Base-by-base conservation (phyloP, 495 filamentous ascomycete genomes). In the Lentithecium fluviatile region DNA sequence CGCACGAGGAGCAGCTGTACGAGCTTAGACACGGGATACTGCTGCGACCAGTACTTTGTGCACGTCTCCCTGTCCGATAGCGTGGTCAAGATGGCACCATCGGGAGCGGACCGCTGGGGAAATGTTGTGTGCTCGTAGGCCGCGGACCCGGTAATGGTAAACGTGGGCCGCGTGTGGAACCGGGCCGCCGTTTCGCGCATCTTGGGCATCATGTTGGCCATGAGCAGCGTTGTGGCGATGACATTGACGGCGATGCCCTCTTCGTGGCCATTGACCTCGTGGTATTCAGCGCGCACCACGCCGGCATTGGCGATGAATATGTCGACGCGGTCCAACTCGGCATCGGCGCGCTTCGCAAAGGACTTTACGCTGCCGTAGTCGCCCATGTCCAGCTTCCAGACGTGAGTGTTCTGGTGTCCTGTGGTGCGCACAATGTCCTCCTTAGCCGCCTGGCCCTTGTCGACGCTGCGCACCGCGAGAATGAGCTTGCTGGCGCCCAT, bases 321-420 rank as follows among this genome's bases (percentile, higher is more conserved):
- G 29, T 62, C 58, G 12, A 62, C 52, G 6, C 58, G 52, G 7
- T 32, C 20, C 4, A 62, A 40, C 20, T 47, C 58, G 7, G 36
- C 72, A 23, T 77, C 70, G 32, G 70, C 74, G 5, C 74, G 72
- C 42, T 63, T 57, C 8, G 77, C 79, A 52, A 84, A 84, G 3
- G 49, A 64, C 56, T 78, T 74, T 24, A 85, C 77, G 40, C 76
- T 80, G 23, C 73, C 71, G 64, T 79, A 83, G 50, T 60, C 75
- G 60, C 62, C 70, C 75, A 85, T 78, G 51, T 85, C 83, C 0
- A 85, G 74, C 52, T 73, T 72, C 80, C 80, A 83, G 11, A 81
- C 55, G 11, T 75, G 73, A 1, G 70, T 76, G 3, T 60, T 66
- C 36, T 75, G 34, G 32, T 24, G 15, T 12, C 72, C 70, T n/a